Conservation (phyloP, 1,139 yeast genomes). For the Taphrina deformans region DNA sequence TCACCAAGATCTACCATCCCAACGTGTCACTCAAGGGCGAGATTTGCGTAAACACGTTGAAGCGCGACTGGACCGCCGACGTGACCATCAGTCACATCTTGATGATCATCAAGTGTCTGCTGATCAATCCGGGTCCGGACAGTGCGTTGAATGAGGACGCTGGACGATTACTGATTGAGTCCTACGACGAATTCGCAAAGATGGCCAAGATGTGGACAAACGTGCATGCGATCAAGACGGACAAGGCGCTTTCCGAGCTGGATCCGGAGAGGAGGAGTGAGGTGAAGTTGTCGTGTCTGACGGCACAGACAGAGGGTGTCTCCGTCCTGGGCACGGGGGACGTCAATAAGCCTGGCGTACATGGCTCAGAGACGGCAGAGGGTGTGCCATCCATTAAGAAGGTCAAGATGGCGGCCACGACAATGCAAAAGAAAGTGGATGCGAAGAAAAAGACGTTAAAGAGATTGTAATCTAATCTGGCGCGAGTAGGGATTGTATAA, state of each 20-base stretch:
- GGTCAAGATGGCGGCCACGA: background rate
- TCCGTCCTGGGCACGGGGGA: background rate
- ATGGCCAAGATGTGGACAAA: constrained; percentile 44
- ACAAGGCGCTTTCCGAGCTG: constrained; percentile 14
- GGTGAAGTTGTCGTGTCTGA: background rate
- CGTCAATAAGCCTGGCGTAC: constrained; percentile 11
- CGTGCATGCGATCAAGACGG: constrained; percentile 42
- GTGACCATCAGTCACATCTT: constrained; percentile 43
- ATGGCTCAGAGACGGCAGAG: background rate
- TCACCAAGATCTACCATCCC: constrained; percentile 89
- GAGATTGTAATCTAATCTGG: background rate
- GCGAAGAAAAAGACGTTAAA: constrained; percentile 21
- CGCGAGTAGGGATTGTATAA: too few relatives aligned
- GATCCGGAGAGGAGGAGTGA: background rate
- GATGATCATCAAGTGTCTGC: constrained; percentile 44
- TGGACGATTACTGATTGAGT: constrained; percentile 44
- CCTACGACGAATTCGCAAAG: constrained; percentile 43
- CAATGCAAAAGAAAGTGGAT: constrained; percentile 5
- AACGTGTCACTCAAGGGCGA: constrained; percentile 76
- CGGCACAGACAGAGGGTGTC: background rate
- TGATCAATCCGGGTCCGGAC: constrained; percentile 47
- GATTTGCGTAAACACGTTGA: constrained; percentile 75
- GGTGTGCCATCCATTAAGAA: background rate
- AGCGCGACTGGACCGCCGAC: constrained; percentile 69
- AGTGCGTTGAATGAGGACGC: constrained; percentile 47